Evolutionary conservation across 2,329 filamentous ascomycete species (phyloP).

Genomic region (Canariomyces notabilis): DNA sequence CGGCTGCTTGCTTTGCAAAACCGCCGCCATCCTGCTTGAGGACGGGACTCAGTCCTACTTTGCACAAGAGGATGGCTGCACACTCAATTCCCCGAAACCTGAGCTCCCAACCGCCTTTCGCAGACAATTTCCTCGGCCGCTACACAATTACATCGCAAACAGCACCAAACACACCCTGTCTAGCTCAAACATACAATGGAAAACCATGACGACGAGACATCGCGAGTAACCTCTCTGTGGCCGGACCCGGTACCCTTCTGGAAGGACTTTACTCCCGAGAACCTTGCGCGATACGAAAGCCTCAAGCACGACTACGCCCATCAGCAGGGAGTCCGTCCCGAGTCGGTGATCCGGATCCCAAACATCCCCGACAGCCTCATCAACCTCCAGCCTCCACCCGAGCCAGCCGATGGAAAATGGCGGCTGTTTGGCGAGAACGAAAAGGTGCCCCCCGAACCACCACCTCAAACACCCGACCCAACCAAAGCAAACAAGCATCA

Average conservation of each 20-base stretch:
- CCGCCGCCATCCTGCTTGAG: background rate
- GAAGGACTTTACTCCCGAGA: constrained; percentile 77
- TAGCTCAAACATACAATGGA: background rate
- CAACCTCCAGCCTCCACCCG: constrained; percentile 74
- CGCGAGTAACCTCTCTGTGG: constrained; percentile 56
- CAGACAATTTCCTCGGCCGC: background rate
- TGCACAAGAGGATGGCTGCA: constrained; percentile 5
- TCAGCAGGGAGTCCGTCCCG: constrained; percentile 25
- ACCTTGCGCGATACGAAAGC: constrained; percentile 52
- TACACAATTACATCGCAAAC: background rate
- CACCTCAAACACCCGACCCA: background rate
- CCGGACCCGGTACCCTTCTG: constrained; percentile 88
- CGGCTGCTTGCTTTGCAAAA: background rate
- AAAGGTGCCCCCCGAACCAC: no score
- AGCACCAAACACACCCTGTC: background rate
- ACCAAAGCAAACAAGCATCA: constrained; percentile 4
- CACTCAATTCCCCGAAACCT: background rate
- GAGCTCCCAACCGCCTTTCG: background rate
- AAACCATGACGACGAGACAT: constrained; percentile 35
- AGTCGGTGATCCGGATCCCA: constrained; percentile 32
- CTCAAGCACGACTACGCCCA: constrained; percentile 38
- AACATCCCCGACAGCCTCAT: constrained; percentile 66
- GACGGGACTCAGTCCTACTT: background rate
- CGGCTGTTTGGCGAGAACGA: constrained; percentile 67
- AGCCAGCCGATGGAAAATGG: constrained; percentile 67